phyloP scores from a whole-genome alignment of 129 eudicot genomes.

The Escallonia herrerae region DNA sequence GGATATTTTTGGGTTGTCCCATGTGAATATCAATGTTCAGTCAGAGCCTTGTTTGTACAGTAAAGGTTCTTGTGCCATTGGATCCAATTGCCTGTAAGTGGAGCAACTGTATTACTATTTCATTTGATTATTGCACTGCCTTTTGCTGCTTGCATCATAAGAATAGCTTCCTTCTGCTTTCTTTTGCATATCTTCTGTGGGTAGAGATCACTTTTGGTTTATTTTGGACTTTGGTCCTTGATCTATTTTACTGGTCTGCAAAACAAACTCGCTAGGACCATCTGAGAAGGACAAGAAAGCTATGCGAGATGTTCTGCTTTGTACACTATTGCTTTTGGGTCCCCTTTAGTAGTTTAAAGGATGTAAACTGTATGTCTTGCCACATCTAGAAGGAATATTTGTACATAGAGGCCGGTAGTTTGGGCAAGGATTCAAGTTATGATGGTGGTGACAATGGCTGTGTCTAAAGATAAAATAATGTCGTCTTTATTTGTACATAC shows the following conservation, averaged over 20 bases:
- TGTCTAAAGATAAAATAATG: too few species aligned
- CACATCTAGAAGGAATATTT: too few species aligned
- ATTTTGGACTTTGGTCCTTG: neutral
- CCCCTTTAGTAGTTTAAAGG: too few species aligned
- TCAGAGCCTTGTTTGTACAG: conserved; percentile 39
- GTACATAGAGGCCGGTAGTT: too few species aligned
- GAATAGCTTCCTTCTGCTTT: neutral
- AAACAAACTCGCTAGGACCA: too few species aligned
- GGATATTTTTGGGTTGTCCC: conserved; percentile 52
- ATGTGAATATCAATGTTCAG: conserved; percentile 17
- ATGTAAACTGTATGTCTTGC: too few species aligned
- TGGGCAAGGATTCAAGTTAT: too few species aligned
- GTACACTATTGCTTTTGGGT: too few species aligned
- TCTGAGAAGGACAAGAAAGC: too few species aligned
- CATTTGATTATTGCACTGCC: neutral
- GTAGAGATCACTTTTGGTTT: neutral
- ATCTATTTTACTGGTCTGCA: neutral
- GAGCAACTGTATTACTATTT: conserved; percentile 1
- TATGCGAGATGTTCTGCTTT: too few species aligned
- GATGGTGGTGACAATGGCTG: too few species aligned
- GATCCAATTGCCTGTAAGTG: conserved; percentile 69
- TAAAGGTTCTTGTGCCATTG: conserved; percentile 17
- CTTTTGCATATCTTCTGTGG: neutral
- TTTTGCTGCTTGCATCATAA: neutral
- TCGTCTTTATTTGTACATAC: too few species aligned